These are phyloP conservation scores for Phoma sp. DNA, from an alignment of 2,329 filamentous ascomycete genomes.

Conservation along the genomic window DNA sequence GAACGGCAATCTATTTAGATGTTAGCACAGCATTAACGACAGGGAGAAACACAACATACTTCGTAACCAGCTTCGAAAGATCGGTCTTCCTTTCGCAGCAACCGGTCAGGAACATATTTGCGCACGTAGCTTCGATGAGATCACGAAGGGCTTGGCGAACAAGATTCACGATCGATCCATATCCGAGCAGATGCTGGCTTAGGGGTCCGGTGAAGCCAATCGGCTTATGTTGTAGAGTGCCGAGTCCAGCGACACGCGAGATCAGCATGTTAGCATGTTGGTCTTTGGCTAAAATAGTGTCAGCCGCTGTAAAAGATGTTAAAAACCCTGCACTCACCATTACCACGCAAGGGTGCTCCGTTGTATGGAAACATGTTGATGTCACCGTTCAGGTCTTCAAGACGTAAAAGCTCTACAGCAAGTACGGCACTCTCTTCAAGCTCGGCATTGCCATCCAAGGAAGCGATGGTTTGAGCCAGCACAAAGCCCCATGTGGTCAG, in stretches of 20 bases:
- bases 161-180: conserved; percentile 81
- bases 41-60: conserved; percentile 61
- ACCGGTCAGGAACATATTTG: conserved; percentile 80
- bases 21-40: conserved; percentile 23
- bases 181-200: conserved; percentile 86
- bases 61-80: conserved; percentile 71
- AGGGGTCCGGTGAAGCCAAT: conserved; percentile 95
- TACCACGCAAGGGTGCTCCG: conserved; percentile 66
- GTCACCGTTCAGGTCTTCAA: conserved; percentile 78
- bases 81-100: conserved; percentile 73
- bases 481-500: conserved; percentile 83
- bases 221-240: conserved; percentile 80
- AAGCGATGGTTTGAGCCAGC: conserved; percentile 72
- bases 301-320: conserved; percentile 16
- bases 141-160: conserved; percentile 83
- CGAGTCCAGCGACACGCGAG: conserved; percentile 83
- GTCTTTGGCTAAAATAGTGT: conserved; percentile 66
- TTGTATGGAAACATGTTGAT: conserved; percentile 65
- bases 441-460: conserved; percentile 63
- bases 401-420: conserved; percentile 83
- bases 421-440: conserved; percentile 82
- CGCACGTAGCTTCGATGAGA: conserved; percentile 81
- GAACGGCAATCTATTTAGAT: conserved; percentile 64
- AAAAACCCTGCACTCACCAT: conserved; percentile 29
- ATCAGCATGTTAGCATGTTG: conserved; percentile 81